Conservation (phyloP, 495 filamentous ascomycete species). For the Xylaria bambusicola region DNA sequence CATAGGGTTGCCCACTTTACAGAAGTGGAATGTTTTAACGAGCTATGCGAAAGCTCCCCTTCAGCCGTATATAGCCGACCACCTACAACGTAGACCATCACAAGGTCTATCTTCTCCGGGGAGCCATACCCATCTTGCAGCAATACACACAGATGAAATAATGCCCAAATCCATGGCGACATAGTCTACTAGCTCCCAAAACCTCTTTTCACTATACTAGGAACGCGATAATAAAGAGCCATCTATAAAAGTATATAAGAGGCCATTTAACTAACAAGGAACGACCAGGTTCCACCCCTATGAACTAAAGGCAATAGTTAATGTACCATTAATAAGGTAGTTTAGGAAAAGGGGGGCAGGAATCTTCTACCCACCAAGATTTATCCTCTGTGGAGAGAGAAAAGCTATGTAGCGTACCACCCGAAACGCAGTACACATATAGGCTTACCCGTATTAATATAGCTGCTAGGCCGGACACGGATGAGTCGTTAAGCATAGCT, state of each 20-base stretch:
- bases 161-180: slow-evolving; percentile 23
- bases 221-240: no score
- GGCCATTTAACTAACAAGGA: slow-evolving; percentile 26
- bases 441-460: background rate
- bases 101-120: background rate
- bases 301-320: slow-evolving; percentile 9
- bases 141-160: slow-evolving; percentile 22
- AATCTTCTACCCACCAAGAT: background rate
- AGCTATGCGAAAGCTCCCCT: background rate
- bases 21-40: background rate
- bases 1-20: slow-evolving; percentile 23
- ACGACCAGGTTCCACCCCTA: slow-evolving; percentile 19
- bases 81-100: background rate
- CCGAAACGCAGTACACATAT: slow-evolving; percentile 10
- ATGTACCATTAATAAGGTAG: background rate
- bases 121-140: background rate
- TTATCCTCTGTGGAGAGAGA: background rate
- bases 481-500: slow-evolving; percentile 20
- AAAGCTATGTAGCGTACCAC: background rate
- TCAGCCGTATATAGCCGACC: slow-evolving; percentile 1
- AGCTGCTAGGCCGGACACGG: slow-evolving; percentile 8
- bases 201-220: background rate
- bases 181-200: slow-evolving; percentile 17
- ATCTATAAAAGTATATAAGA: slow-evolving; percentile 21
- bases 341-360: background rate